These are phyloP conservation scores for Capsicum chinense DNA, from an alignment of 257 asterid species.

Conservation along the genomic window DNA sequence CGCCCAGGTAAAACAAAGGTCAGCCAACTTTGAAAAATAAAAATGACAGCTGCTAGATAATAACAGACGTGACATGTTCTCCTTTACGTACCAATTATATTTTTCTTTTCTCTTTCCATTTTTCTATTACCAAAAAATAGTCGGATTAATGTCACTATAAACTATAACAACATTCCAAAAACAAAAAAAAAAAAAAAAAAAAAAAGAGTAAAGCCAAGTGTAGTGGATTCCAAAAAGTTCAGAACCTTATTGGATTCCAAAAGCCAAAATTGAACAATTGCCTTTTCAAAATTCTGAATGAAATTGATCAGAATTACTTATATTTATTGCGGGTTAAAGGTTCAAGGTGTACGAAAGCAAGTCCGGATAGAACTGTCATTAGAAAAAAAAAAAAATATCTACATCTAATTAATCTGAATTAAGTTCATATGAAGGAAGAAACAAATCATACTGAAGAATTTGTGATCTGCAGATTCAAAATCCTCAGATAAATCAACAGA, in stretches of 20 bases:
- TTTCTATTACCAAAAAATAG: not conserved
- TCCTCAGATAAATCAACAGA: not conserved
- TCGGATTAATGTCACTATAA: not conserved
- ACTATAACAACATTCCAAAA: constrained; percentile 8
- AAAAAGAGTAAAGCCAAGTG: constrained; percentile 22
- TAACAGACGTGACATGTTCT: constrained; percentile 28
- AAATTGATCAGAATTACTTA: not conserved
- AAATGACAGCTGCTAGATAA: constrained; percentile 37
- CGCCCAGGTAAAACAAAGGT: constrained; percentile 24
- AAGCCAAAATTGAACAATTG: constrained; percentile 5
- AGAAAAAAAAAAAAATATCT: not conserved
- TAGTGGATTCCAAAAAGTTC: constrained; percentile 1
- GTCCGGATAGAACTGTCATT: no score
- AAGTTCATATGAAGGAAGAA: not conserved
- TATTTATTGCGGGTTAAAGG: no score
- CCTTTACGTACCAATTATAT: not conserved
- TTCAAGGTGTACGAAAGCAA: no score
- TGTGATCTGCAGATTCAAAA: not conserved
- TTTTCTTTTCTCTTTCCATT: not conserved
- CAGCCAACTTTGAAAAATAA: constrained; percentile 33
- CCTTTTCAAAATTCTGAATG: not conserved
- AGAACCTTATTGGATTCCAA: not conserved
- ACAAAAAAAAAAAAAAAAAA: not conserved
- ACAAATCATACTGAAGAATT: not conserved
- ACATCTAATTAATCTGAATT: constrained; percentile 4